Evolutionary conservation across 345 rosid genomes (phyloP).

Genomic region (Citrus sinensis): DNA sequence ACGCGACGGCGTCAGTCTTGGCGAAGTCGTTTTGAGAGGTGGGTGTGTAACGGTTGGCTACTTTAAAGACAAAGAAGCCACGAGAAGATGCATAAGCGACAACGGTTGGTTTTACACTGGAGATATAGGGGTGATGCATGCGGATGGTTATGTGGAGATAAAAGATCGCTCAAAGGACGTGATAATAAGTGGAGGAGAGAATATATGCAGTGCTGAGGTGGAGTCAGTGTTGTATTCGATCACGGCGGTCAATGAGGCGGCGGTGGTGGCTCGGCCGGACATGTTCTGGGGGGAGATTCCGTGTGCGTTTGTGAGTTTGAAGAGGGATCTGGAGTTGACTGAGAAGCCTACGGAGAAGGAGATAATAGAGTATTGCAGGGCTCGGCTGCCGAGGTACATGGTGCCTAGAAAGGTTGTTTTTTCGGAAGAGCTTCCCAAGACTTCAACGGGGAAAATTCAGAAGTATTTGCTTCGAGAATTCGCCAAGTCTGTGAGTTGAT

Average conservation of each 20-base stretch:
- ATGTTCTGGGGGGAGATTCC: conserved; percentile 35
- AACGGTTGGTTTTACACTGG: conserved; percentile 33
- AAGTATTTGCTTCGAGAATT: conserved; percentile 26
- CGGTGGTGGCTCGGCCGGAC: conserved; percentile 35
- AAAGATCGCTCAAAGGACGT: conserved; percentile 38
- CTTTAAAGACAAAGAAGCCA: conserved; percentile 26
- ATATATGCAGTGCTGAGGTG: conserved; percentile 29
- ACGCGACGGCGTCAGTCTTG: conserved; percentile 25
- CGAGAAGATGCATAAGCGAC: conserved; percentile 11
- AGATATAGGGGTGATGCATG: conserved; percentile 34
- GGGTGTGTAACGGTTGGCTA: conserved; percentile 31
- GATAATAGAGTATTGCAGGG: conserved; percentile 23
- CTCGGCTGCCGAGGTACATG: conserved; percentile 29
- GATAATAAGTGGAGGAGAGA: conserved; percentile 38
- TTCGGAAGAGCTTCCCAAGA: conserved; percentile 29
- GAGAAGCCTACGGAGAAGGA: conserved; percentile 13
- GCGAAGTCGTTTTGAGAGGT: conserved; percentile 32
- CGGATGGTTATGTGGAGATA: conserved; percentile 33
- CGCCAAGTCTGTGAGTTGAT: conserved; percentile 7
- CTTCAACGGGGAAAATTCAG: conserved; percentile 35
- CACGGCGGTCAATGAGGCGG: conserved; percentile 29
- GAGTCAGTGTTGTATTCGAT: conserved; percentile 29
- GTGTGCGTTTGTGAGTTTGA: conserved; percentile 38
- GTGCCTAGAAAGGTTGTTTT: conserved; percentile 32
- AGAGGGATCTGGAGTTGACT: conserved; percentile 1